Percentiles rank a stretch among this genome's conserved stretches.
Evolutionary conservation across 2,329 filamentous ascomycete species (phyloP).

Genomic region (Graphium sp.): DNA sequence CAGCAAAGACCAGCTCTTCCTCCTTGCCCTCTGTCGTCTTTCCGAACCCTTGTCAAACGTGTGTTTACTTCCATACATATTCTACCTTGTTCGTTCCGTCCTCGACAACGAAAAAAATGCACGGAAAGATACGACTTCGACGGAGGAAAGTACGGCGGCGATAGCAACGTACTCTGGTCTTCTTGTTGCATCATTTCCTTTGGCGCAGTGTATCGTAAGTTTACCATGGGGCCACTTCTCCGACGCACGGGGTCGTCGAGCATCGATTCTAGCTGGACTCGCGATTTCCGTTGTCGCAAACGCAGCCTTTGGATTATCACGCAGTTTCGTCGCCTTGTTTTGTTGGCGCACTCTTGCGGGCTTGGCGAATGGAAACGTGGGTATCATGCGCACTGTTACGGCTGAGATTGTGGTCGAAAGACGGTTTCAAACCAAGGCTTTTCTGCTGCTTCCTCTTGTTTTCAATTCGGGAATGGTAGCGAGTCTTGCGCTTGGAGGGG

Average conservation of each 20-base stretch:
- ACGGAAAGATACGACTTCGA: constrained; percentile 1
- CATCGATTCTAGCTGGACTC: constrained; percentile 48
- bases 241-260: constrained; percentile 21
- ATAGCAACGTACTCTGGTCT: constrained; percentile 54
- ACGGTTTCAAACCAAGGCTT: constrained; percentile 33
- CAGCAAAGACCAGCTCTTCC: constrained; percentile 18
- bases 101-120: constrained; percentile 9
- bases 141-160: constrained; percentile 29
- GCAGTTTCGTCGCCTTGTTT: constrained; percentile 38
- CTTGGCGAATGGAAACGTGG: constrained; percentile 54
- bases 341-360: constrained; percentile 46
- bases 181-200: constrained; percentile 49
- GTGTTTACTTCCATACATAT: constrained; percentile 50
- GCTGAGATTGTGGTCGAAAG: constrained; percentile 56
- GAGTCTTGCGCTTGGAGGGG: constrained; percentile 22
- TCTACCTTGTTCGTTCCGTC: constrained; percentile 57
- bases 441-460: constrained; percentile 37
- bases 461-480: constrained; percentile 36
- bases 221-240: constrained; percentile 51
- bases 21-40: constrained; percentile 13
- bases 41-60: constrained; percentile 55
- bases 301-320: constrained; percentile 53
- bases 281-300: constrained; percentile 44
- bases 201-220: constrained; percentile 52
- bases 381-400: constrained; percentile 61